These are phyloP conservation scores for Botrytis hyacinthi DNA, from an alignment of 2,329 filamentous ascomycete species.

Conservation along the genomic window DNA sequence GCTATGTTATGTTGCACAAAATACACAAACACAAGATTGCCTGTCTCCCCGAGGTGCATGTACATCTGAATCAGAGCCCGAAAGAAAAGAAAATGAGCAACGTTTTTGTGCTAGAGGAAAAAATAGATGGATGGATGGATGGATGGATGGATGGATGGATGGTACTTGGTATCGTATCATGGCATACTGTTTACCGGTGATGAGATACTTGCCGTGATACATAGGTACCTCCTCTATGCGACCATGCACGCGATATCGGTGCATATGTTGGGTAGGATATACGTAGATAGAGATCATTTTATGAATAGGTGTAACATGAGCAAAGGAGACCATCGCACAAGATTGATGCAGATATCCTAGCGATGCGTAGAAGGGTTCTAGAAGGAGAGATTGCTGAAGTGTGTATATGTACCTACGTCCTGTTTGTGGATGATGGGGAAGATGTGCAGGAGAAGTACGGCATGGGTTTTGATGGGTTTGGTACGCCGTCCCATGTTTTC, in stretches of 20 bases:
- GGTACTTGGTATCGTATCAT: neutral
- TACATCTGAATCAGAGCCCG: neutral
- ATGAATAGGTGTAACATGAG: neutral
- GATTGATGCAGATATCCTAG: conserved; percentile 1
- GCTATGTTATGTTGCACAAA: neutral
- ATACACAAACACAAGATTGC: neutral
- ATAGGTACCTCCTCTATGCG: neutral
- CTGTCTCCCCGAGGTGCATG: neutral
- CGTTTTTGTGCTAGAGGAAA: neutral
- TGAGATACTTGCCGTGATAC: neutral
- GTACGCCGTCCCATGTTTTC: conserved; percentile 15
- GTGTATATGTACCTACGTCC: neutral
- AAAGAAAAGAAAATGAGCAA: neutral
- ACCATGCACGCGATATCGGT: conserved; percentile 10
- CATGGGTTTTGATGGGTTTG: conserved; percentile 3
- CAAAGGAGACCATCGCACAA: neutral
- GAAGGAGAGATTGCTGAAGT: conserved; percentile 1
- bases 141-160: neutral
- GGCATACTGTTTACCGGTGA: neutral
- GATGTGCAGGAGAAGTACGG: neutral
- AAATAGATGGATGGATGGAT: neutral
- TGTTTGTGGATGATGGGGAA: neutral
- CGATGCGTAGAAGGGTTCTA: conserved; percentile 16
- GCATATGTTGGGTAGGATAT: neutral
- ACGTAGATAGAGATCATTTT: neutral